Percentiles rank a stretch among this genome's conserved stretches.
Evolutionary conservation across 148 eudicot genomes (phyloP).

Genomic region (Pouteria glomerata): DNA sequence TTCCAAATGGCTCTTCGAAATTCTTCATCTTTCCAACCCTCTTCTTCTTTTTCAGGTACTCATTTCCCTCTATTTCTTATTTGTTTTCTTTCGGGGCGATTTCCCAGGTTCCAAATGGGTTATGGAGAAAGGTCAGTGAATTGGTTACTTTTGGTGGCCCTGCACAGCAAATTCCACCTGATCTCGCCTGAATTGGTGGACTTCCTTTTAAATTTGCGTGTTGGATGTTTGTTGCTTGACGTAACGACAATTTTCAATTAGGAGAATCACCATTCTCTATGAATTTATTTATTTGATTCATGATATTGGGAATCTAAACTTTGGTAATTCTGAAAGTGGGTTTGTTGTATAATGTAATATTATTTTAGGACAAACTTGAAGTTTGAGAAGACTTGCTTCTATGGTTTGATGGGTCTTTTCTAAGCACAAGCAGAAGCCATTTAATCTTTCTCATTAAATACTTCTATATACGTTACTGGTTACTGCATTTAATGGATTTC

Average conservation of each 20-base stretch:
- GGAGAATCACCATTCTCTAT: not conserved
- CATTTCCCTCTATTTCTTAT: not conserved
- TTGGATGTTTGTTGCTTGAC: too few species aligned
- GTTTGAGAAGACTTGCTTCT: not conserved
- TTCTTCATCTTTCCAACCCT: conserved; percentile 19
- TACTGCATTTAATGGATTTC: too few species aligned
- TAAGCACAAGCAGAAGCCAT: too few species aligned
- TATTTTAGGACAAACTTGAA: too few species aligned
- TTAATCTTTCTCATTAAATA: too few species aligned
- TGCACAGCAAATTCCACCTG: not conserved
- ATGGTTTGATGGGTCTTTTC: too few species aligned
- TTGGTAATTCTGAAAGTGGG: not conserved
- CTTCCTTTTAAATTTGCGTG: too few species aligned
- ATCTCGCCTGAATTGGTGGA: too few species aligned
- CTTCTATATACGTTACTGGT: too few species aligned
- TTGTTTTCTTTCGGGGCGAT: not conserved
- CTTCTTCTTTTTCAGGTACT: conserved; percentile 16
- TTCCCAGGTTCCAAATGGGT: conserved; percentile 5
- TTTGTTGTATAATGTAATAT: not conserved
- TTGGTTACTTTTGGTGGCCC: not conserved
- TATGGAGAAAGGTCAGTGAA: not conserved
- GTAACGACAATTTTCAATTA: too few species aligned
- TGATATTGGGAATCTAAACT: not conserved
- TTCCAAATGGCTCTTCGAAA: conserved; percentile 51
- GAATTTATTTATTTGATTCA: not conserved